Base-by-base conservation (phyloP, 2,329 filamentous ascomycete species). In the Diplodia intermedia region DNA sequence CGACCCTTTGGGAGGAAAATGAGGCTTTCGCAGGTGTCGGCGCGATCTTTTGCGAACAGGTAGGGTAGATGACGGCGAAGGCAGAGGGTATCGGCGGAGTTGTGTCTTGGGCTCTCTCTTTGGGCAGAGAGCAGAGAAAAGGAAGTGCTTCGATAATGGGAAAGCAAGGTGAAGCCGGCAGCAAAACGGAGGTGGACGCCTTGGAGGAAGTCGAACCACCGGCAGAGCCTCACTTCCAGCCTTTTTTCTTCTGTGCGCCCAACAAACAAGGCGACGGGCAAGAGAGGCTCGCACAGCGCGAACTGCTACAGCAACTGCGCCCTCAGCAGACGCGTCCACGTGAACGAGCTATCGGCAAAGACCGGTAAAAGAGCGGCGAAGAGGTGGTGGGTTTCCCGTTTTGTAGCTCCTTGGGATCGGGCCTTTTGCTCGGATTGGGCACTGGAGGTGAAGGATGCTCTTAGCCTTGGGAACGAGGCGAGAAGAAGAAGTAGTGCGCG, bases 401-500 rank as follows among this genome's bases (percentile, higher is more conserved):
- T 50, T 26, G 57, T 31, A 26, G 36, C 29, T 55, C 15, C 38
- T 60, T 43, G 38, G 56, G 20, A 23, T 43, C 56, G 56, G 56
- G 36, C 56, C 56, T 60, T 60, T 60, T 60, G 23, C 29, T 40
- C 20, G 40, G 14, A 47, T 60, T 60, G 56, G 56, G 56, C 56
- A 18, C 29, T 62, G 43, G 43, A 26, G 38, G 29, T 20, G 57
- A 62, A 62, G 43, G 56, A 18, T 49, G 43, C 57, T 62, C 29
- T 43, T 29, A 18, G 26, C 40, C 31, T 33, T 20, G 18, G 40
- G 29, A 55, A 31, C n/a, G 57, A 62, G 20, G 57, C 20, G 56
- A n/a, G 57, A 62, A 62, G 57, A 62, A 62, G 57, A 62, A 62
- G 43, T 62, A 62, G 57, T 31, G 52, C 40, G 57, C 38, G 40